Percentiles rank a stretch among this genome's conserved stretches.
These are phyloP conservation scores for Pelagophyceae sp. DNA, from an alignment of 352 stramenopile genomes.

Conservation along the genomic window DNA sequence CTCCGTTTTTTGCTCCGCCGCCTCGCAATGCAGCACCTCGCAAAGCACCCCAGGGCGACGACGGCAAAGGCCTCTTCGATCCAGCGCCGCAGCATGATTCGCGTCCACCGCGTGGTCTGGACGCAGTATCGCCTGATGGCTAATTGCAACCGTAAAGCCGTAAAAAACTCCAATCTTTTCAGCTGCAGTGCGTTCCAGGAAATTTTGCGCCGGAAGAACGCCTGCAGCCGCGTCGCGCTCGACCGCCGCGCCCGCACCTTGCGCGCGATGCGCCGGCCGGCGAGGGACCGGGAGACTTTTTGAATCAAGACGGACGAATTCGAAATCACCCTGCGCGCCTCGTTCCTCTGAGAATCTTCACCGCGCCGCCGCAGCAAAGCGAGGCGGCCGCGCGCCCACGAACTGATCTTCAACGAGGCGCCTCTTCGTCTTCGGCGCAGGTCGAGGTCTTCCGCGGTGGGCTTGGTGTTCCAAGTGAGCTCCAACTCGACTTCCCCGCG, in stretches of 20 bases:
- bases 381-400: conserved; percentile 15
- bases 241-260: conserved; percentile 9
- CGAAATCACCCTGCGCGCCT: not conserved
- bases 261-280: conserved; percentile 11
- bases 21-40: conserved; percentile 3
- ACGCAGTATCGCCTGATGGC: not conserved
- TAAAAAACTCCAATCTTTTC: not conserved
- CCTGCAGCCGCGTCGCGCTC: conserved; percentile 14
- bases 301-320: conserved; percentile 7
- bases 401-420: conserved; percentile 7
- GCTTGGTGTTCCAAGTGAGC: conserved; percentile 22
- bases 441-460: conserved; percentile 24
- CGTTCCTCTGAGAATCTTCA: not conserved
- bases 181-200: conserved; percentile 6
- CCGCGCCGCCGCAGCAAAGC: not conserved
- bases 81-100: not conserved
- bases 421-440: conserved; percentile 3
- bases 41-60: not conserved
- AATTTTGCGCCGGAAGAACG: not conserved
- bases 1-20: too few relatives aligned
- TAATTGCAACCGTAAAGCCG: conserved; percentile 10
- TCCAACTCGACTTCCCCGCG: conserved; percentile 26
- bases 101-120: not conserved
- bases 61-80: not conserved
- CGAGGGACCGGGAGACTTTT: conserved; percentile 1